Evolutionary conservation across 2,329 filamentous ascomycete species (phyloP).

Genomic region (Trichoderma sp.): DNA sequence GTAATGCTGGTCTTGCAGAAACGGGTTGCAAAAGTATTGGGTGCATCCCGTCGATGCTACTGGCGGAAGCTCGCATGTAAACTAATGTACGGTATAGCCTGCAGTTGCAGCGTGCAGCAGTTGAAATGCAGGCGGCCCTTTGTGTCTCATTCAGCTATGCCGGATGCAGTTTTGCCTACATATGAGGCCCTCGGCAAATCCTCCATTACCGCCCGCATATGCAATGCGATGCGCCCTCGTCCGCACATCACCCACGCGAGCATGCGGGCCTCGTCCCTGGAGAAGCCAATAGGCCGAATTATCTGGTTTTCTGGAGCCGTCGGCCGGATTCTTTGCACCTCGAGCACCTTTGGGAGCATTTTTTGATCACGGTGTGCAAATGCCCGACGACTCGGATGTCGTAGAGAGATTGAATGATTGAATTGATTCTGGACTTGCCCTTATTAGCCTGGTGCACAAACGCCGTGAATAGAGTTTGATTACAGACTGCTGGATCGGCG

Average conservation of each 20-base stretch:
- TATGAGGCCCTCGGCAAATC: neutral
- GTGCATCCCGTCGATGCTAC: neutral
- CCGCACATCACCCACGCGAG: slow-evolving; percentile 12
- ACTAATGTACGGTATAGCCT: neutral
- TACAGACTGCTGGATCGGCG: neutral
- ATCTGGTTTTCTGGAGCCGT: neutral
- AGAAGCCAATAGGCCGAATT: neutral
- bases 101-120: neutral
- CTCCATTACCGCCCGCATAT: slow-evolving; percentile 5
- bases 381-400: neutral
- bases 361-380: neutral
- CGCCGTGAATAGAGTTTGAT: neutral
- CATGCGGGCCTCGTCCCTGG: slow-evolving; percentile 7
- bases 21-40: neutral
- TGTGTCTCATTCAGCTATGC: slow-evolving; percentile 7
- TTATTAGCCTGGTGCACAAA: neutral
- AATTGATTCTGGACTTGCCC: neutral
- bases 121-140: neutral
- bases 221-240: slow-evolving; percentile 1
- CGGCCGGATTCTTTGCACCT: neutral
- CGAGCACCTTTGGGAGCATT: neutral
- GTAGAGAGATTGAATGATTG: neutral
- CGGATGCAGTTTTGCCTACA: neutral
- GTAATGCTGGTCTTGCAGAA: neutral
- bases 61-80: neutral